A percentile compares a stretch with the other conserved stretches of the same genome.
phyloP scores from a whole-genome alignment of 352 stramenopile genomes.

The Pythium utonaiense region DNA sequence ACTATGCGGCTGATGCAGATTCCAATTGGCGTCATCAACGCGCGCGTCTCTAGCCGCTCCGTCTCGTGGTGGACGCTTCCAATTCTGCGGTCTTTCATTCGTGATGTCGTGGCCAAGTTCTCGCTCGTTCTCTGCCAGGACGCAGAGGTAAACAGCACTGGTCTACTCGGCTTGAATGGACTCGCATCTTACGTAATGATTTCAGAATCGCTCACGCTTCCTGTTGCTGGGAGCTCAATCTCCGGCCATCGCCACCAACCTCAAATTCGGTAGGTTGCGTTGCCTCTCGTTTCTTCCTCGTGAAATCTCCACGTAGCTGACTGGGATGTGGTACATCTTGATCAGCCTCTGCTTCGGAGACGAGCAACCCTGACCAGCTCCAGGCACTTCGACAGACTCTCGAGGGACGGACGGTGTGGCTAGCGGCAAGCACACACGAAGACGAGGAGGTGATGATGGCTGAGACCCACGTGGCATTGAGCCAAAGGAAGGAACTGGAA shows the following conservation, averaged over 20 bases:
- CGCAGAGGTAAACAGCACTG: constrained; percentile 24
- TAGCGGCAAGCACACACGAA: constrained; percentile 65
- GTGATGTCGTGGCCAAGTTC: constrained; percentile 26
- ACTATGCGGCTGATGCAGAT: no score
- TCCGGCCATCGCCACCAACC: constrained; percentile 36
- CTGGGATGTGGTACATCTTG: neutral
- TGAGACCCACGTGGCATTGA: constrained; percentile 25
- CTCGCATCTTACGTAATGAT: no score
- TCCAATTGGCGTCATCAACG: constrained; percentile 61
- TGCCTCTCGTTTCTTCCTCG: neutral
- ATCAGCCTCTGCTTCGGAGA: constrained; percentile 19
- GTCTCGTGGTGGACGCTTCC: constrained; percentile 50
- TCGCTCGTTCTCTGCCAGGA: constrained; percentile 68
- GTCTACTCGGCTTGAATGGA: neutral
- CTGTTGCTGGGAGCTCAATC: constrained; percentile 33
- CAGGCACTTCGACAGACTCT: constrained; percentile 22
- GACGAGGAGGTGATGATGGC: constrained; percentile 55
- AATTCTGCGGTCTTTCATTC: constrained; percentile 14
- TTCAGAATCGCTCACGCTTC: constrained; percentile 50
- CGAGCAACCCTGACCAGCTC: constrained; percentile 1
- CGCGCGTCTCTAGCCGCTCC: constrained; percentile 52
- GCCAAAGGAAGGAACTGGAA: constrained; percentile 5
- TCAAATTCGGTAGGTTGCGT: constrained; percentile 78
- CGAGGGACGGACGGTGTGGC: constrained; percentile 33
- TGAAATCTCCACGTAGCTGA: neutral